Base-by-base conservation (phyloP, 2,329 filamentous ascomycete species). In the Penicillium thymicola region DNA sequence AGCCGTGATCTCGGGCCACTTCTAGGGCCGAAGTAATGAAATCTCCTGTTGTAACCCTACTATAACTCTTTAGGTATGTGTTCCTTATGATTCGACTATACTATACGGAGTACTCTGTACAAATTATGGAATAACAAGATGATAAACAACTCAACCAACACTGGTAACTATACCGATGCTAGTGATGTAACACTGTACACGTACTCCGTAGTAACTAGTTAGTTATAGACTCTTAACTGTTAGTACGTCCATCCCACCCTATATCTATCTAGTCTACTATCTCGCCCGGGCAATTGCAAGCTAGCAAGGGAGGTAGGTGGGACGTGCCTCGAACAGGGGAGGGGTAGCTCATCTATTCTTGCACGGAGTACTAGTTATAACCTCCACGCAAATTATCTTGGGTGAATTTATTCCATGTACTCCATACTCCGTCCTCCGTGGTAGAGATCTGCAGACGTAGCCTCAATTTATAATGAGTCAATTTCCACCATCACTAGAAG, bases 211-310 rank as follows among this genome's bases (percentile, higher is more conserved):
- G 4, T 23, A n/a, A n/a, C 30, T 5, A n/a, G 6, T 1, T 25
- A 25, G 25, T 25, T 25, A 25, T 10, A 18, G 18, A 16, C 9
- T 11, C 4, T 16, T 16, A 21, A 16, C 13, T 16, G 1, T 45
- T 45, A 10, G 8, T 32, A 45, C 18, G 5, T 21, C 5, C 27
- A 32, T 30, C 25, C 14, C 27, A n/a, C 6, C 11, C 16, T 36
- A 45, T 46, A 37, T 37, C 11, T 21, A 21, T 2, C 2, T 28
- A 2, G 18, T 6, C 23, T 28, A 2, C 10, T 50, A n/a, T 23
- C 51, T 51, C n/a, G 18, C 53, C 30, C 25, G 38, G 38, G 32
- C 27, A 55, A 55, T 45, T 25, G 16, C 32, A 44, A 55, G 25
- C 30, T 44, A 44, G 23, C 34, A 51, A 34, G 32, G 14, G 16